These are phyloP conservation scores for Raphanus hybrid DNA, from an alignment of 441 rosid genomes.

Conservation along the genomic window DNA sequence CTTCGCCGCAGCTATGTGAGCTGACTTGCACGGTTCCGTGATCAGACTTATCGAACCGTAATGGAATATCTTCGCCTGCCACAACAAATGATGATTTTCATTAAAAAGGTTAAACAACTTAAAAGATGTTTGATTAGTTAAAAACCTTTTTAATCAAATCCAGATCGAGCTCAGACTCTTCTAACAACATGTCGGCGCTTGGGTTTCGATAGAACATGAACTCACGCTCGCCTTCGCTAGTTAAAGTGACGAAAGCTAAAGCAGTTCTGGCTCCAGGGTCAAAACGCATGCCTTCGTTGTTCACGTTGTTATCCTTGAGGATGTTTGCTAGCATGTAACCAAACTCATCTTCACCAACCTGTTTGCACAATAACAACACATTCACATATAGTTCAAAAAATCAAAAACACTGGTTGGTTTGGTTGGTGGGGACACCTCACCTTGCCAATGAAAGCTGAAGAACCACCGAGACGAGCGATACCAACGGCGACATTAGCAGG, in stretches of 20 bases:
- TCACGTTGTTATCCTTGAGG: slow-evolving; percentile 82
- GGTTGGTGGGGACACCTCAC: slow-evolving; percentile 24
- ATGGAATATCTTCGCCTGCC: slow-evolving; percentile 88
- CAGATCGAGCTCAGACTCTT: slow-evolving; percentile 79
- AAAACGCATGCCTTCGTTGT: slow-evolving; percentile 78
- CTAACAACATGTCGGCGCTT: slow-evolving; percentile 93
- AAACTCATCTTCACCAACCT: slow-evolving; percentile 99
- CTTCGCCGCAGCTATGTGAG: slow-evolving; percentile 88
- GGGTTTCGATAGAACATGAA: slow-evolving; percentile 98
- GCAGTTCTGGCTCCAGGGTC: slow-evolving; percentile 95
- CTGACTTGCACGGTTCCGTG: slow-evolving; percentile 93
- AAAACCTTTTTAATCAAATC: slow-evolving; percentile 79
- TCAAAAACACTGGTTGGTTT: too few relatives aligned
- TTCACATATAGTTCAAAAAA: background rate
- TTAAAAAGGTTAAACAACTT: background rate
- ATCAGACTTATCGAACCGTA: slow-evolving; percentile 96
- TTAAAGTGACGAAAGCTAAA: slow-evolving; percentile 88
- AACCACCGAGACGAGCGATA: slow-evolving; percentile 94
- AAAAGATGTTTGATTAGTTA: background rate
- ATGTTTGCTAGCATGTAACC: slow-evolving; percentile 93
- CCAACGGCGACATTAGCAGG: slow-evolving; percentile 99
- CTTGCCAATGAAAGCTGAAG: slow-evolving; percentile 94
- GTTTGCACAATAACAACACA: slow-evolving; percentile 26
- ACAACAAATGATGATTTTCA: background rate
- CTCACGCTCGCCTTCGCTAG: slow-evolving; percentile 88